Evolutionary conservation across 805 yeast species (phyloP).

Genomic region (Spathaspora girioi): DNA sequence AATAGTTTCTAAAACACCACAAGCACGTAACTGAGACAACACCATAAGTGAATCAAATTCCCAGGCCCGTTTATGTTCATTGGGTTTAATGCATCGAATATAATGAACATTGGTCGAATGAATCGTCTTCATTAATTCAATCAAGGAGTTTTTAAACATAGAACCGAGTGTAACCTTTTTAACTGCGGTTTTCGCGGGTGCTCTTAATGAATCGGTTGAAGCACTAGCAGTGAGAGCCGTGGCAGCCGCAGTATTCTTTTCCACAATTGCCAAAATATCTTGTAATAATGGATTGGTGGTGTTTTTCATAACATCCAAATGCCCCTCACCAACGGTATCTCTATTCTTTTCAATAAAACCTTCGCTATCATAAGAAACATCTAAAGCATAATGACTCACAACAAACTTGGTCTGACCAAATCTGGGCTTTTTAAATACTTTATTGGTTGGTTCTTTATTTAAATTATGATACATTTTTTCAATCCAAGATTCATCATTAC

Average conservation of each 20-base stretch:
- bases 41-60: constrained; percentile 94
- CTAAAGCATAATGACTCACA: constrained; percentile 91
- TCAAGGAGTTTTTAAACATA: constrained; percentile 86
- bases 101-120: constrained; percentile 94
- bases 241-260: constrained; percentile 50
- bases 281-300: constrained; percentile 64
- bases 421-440: constrained; percentile 87
- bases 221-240: constrained; percentile 19
- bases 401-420: constrained; percentile 90
- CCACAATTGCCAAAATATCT: constrained; percentile 63
- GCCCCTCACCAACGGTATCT: constrained; percentile 96
- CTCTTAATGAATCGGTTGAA: not conserved
- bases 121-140: constrained; percentile 89
- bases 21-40: constrained; percentile 89
- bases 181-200: constrained; percentile 38
- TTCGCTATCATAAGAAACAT: constrained; percentile 85
- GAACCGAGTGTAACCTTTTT: constrained; percentile 94
- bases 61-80: constrained; percentile 93
- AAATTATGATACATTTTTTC: constrained; percentile 84
- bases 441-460: constrained; percentile 70
- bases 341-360: constrained; percentile 96
- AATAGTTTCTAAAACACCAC: constrained; percentile 97
- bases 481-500: constrained; percentile 88
- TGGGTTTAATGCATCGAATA: constrained; percentile 96
- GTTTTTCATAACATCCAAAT: constrained; percentile 74